Evolutionary conservation across 805 yeast species (phyloP).

Genomic region (Candida cerambycidarum): DNA sequence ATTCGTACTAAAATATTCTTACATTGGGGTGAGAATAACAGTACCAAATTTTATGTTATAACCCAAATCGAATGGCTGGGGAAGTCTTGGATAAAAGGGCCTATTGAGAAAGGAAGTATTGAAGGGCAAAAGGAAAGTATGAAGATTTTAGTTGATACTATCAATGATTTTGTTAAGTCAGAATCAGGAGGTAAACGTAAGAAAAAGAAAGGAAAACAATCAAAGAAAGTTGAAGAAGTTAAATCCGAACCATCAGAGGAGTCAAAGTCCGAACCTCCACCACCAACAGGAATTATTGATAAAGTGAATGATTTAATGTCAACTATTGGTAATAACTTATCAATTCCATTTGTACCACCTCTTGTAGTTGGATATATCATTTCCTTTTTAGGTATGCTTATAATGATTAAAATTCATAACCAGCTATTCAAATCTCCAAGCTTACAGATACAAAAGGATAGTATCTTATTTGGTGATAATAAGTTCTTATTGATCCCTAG

Average conservation of each 20-base stretch:
- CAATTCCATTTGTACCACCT: constrained; percentile 27
- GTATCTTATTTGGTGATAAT: constrained; percentile 28
- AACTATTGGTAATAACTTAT: constrained; percentile 24
- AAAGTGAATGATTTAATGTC: constrained; percentile 22
- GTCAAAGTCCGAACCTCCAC: constrained; percentile 16
- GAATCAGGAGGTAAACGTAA: constrained; percentile 8
- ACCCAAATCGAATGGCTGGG: constrained; percentile 69
- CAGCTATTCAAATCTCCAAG: neutral
- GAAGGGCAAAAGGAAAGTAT: constrained; percentile 69
- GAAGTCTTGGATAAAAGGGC: constrained; percentile 74
- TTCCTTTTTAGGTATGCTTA: constrained; percentile 15
- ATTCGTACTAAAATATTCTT: constrained; percentile 58
- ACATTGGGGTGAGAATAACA: constrained; percentile 61
- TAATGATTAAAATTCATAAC: constrained; percentile 7
- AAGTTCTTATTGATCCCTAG: constrained; percentile 43
- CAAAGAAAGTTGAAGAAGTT: constrained; percentile 14
- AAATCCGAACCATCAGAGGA: constrained; percentile 1
- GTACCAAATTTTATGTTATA: constrained; percentile 52
- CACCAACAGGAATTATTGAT: constrained; percentile 16
- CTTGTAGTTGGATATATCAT: constrained; percentile 23
- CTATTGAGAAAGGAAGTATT: constrained; percentile 72
- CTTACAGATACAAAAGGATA: neutral
- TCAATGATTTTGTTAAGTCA: constrained; percentile 36
- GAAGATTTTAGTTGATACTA: constrained; percentile 45
- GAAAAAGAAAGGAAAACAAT: constrained; percentile 15